Conservation (phyloP, 2,329 filamentous ascomycete genomes). For the Epichloe sp. region DNA sequence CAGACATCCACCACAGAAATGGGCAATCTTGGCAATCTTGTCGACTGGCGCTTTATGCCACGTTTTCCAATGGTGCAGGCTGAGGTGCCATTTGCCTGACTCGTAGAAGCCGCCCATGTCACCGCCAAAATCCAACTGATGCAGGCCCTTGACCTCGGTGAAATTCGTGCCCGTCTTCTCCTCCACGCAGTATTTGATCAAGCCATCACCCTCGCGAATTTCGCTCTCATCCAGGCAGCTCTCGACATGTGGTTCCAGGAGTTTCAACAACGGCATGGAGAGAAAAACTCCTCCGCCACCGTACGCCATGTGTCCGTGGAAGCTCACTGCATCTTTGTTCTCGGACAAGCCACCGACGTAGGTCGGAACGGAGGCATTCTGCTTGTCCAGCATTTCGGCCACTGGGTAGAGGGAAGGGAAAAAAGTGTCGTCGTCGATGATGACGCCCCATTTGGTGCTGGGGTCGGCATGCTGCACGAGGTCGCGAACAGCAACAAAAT, state of each 20-base stretch:
- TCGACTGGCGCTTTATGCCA: slow-evolving; percentile 36
- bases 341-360: slow-evolving; percentile 48
- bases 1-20: slow-evolving; percentile 44
- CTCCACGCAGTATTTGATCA: slow-evolving; percentile 45
- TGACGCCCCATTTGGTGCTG: slow-evolving; percentile 38
- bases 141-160: slow-evolving; percentile 40
- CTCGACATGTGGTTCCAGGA: slow-evolving; percentile 33
- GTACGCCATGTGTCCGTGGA: slow-evolving; percentile 46
- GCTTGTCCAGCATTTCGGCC: slow-evolving; percentile 29
- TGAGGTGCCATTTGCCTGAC: slow-evolving; percentile 38
- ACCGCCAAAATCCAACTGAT: slow-evolving; percentile 42
- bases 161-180: slow-evolving; percentile 38
- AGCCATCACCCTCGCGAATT: slow-evolving; percentile 36
- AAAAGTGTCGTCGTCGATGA: slow-evolving; percentile 55
- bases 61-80: slow-evolving; percentile 50
- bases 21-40: slow-evolving; percentile 9
- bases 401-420: slow-evolving; percentile 38
- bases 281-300: slow-evolving; percentile 49
- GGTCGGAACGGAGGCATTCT: slow-evolving; percentile 33
- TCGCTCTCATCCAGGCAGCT: slow-evolving; percentile 32
- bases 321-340: slow-evolving; percentile 35
- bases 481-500: slow-evolving; percentile 41
- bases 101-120: slow-evolving; percentile 49
- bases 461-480: slow-evolving; percentile 30
- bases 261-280: slow-evolving; percentile 35